phyloP scores from a whole-genome alignment of 768 basidiomycete species.

The Lactarius indigo region DNA sequence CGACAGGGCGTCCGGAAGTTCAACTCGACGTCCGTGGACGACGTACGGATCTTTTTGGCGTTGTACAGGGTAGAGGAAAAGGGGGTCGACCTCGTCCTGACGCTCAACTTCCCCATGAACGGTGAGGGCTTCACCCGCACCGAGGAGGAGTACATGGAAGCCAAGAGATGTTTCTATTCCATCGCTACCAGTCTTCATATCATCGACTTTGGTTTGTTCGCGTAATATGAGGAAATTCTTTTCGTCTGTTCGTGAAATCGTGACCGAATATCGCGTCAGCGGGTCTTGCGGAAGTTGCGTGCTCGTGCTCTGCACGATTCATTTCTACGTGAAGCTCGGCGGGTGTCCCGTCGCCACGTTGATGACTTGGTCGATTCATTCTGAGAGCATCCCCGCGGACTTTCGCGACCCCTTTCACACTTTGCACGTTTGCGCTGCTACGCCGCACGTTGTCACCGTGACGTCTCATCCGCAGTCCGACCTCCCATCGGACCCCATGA shows the following conservation, averaged over 20 bases:
- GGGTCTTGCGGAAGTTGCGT: not conserved
- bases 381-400: not conserved
- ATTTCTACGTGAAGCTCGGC: not conserved
- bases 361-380: not conserved
- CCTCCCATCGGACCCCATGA: too few relatives aligned
- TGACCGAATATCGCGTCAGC: not conserved
- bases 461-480: not conserved
- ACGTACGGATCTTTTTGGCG: constrained; percentile 73
- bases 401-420: not conserved
- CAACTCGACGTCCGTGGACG: constrained; percentile 55
- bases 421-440: not conserved
- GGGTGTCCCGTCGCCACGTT: not conserved
- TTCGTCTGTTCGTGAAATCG: not conserved
- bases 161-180: constrained; percentile 47
- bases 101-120: constrained; percentile 71
- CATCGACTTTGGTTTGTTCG: constrained; percentile 68
- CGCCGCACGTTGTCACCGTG: not conserved
- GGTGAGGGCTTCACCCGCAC: constrained; percentile 44
- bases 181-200: constrained; percentile 62
- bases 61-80: constrained; percentile 74
- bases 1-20: constrained; percentile 75
- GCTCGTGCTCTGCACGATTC: not conserved
- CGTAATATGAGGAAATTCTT: constrained; percentile 32
- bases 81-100: constrained; percentile 76
- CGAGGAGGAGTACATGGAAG: constrained; percentile 36